phyloP scores from a whole-genome alignment of 1,139 yeast genomes.

The Spathaspora jeffriesii region DNA sequence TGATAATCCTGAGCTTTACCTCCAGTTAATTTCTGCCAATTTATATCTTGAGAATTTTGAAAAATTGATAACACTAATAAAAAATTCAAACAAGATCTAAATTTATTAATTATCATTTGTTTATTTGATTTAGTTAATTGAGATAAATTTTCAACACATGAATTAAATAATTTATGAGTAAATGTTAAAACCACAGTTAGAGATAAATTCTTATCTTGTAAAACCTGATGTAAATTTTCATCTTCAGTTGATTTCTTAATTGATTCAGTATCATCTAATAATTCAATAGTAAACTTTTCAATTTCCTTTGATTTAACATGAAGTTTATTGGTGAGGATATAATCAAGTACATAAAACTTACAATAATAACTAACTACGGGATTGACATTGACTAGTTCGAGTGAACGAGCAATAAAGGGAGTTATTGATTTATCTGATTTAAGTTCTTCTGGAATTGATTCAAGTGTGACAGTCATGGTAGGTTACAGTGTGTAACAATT shows the following conservation, averaged over 20 bases:
- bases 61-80: constrained; percentile 32
- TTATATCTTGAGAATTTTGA: constrained; percentile 23
- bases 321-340: constrained; percentile 56
- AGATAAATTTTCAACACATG: constrained; percentile 32
- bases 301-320: constrained; percentile 55
- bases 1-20: constrained; percentile 27
- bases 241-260: constrained; percentile 39
- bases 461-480: constrained; percentile 14
- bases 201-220: constrained; percentile 59
- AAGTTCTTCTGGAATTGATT: constrained; percentile 27
- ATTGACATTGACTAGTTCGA: constrained; percentile 48
- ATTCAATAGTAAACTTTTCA: constrained; percentile 55
- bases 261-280: constrained; percentile 67
- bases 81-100: constrained; percentile 40
- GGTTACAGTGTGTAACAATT: constrained; percentile 6
- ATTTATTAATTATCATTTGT: constrained; percentile 27
- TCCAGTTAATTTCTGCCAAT: constrained; percentile 32
- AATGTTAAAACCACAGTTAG: constrained; percentile 61
- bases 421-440: constrained; percentile 38
- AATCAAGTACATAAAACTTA: constrained; percentile 62
- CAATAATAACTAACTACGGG: constrained; percentile 62
- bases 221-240: constrained; percentile 36
- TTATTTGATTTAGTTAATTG: constrained; percentile 26
- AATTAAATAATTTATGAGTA: constrained; percentile 60
- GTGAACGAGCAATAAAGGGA: constrained; percentile 50